phyloP scores from a whole-genome alignment of 2,329 filamentous ascomycete genomes.

The Cordyceps javanica region DNA sequence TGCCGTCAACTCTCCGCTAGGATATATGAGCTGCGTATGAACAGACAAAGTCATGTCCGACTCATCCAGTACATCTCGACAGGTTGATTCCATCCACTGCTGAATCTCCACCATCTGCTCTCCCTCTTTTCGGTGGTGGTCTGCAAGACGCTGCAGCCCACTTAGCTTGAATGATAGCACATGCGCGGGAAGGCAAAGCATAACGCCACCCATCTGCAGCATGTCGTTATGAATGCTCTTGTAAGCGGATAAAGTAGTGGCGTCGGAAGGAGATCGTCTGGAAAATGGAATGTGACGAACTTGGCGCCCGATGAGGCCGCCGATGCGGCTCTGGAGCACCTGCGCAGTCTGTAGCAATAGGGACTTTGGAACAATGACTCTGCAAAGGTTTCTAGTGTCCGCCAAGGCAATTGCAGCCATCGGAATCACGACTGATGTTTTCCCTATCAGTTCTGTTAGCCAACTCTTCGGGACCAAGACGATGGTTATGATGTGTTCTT shows the following conservation, averaged over 20 bases:
- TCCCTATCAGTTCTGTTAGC: conserved; percentile 33
- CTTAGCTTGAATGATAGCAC: conserved; percentile 59
- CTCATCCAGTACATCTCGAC: conserved; percentile 60
- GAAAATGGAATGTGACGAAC: conserved; percentile 54
- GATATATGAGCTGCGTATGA: conserved; percentile 53
- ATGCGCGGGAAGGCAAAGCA: conserved; percentile 58
- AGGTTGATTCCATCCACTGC: conserved; percentile 39
- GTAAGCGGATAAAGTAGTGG: conserved; percentile 30
- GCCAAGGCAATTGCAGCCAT: conserved; percentile 43
- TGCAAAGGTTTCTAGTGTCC: conserved; percentile 37
- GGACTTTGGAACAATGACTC: conserved; percentile 51
- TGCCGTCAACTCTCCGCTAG: conserved; percentile 39
- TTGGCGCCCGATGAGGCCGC: conserved; percentile 46
- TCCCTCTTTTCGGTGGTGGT: conserved; percentile 36
- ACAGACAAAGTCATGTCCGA: conserved; percentile 50
- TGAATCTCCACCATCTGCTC: conserved; percentile 45
- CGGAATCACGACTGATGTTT: conserved; percentile 51
- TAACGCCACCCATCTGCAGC: conserved; percentile 39
- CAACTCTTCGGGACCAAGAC: neutral
- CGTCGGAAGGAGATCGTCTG: conserved; percentile 35
- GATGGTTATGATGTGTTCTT: neutral
- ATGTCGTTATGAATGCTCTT: conserved; percentile 33
- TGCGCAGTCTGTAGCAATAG: conserved; percentile 53
- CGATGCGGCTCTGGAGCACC: conserved; percentile 47
- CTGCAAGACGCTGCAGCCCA: conserved; percentile 49